Evolutionary conservation across 139 green algal species (phyloP).

Genomic region (Chlorella ohadii): DNA sequence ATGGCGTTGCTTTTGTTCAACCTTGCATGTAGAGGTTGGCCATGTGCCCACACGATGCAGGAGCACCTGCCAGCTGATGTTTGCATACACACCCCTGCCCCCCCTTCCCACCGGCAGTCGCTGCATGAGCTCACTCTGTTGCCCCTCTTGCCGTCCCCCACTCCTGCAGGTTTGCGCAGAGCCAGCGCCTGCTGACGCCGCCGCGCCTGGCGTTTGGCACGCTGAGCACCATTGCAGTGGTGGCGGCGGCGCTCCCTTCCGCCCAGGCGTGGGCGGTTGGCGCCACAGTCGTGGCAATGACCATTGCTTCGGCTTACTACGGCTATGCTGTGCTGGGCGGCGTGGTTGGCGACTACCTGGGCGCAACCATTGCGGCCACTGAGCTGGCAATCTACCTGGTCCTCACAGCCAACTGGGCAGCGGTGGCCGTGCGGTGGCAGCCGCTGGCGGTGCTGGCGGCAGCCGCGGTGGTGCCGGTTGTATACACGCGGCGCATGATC

Average conservation of each 20-base stretch:
- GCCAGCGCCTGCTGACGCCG: conserved; percentile 52
- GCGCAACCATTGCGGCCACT: conserved; percentile 58
- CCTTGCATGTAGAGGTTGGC: no score
- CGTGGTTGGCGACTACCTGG: conserved; percentile 60
- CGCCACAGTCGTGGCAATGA: not conserved
- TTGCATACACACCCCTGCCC: no score
- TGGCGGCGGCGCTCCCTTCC: not conserved
- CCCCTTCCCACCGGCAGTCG: no score
- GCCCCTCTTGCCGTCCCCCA: no score
- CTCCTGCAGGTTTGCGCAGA: conserved; percentile 47
- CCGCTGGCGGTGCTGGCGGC: conserved; percentile 26
- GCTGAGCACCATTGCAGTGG: not conserved
- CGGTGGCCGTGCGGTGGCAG: conserved; percentile 19
- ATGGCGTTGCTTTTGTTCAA: no score
- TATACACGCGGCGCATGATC: conserved; percentile 46
- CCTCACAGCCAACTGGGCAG: conserved; percentile 47
- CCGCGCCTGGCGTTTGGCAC: conserved; percentile 53
- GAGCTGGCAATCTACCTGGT: conserved; percentile 50
- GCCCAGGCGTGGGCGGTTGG: not conserved
- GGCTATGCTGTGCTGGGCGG: conserved; percentile 53
- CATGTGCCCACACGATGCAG: no score
- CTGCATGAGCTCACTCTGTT: no score
- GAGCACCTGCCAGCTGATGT: no score
- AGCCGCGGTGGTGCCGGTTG: conserved; percentile 27
- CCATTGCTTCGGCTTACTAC: conserved; percentile 35